These are phyloP conservation scores for Ceratobasidium sp. DNA, from an alignment of 1,284 basidiomycete species.

Conservation along the genomic window DNA sequence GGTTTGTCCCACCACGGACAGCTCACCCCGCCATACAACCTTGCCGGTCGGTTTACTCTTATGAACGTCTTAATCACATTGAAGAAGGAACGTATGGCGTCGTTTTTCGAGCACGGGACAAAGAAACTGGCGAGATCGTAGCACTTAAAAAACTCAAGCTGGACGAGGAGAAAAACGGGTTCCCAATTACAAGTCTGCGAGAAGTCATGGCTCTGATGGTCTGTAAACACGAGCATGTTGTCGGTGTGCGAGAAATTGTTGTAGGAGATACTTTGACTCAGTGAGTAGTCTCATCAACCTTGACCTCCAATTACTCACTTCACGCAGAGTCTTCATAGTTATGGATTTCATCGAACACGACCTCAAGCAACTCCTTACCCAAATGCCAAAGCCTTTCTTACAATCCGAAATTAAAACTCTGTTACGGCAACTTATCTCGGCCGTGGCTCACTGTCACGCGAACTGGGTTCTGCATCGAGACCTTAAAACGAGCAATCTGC, in stretches of 20 bases:
- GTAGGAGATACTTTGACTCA: slow-evolving; percentile 99
- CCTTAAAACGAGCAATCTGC: slow-evolving; percentile 94
- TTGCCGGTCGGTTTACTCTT: slow-evolving; percentile 90
- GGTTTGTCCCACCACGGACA: slow-evolving; percentile 71
- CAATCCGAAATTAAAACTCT: slow-evolving; percentile 98
- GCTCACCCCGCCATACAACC: slow-evolving; percentile 77
- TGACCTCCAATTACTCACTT: background rate
- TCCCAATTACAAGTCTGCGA: slow-evolving; percentile 95
- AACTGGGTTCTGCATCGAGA: slow-evolving; percentile 99
- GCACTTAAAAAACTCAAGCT: slow-evolving; percentile 98
- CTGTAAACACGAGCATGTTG: slow-evolving; percentile 93
- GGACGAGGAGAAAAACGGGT: slow-evolving; percentile 97
- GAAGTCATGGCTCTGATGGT: slow-evolving; percentile 95
- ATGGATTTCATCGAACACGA: slow-evolving; percentile 99
- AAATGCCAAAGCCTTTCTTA: slow-evolving; percentile 94
- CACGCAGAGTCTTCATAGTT: slow-evolving; percentile 89
- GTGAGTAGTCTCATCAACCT: slow-evolving; percentile 63
- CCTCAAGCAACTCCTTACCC: slow-evolving; percentile 90
- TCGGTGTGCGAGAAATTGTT: slow-evolving; percentile 93
- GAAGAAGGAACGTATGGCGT: slow-evolving; percentile 99
- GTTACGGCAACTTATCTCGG: slow-evolving; percentile 92
- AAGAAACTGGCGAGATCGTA: slow-evolving; percentile 91
- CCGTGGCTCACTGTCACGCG: slow-evolving; percentile 89
- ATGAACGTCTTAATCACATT: slow-evolving; percentile 95
- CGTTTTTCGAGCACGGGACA: slow-evolving; percentile 94